phyloP scores from a whole-genome alignment of 75 land plant genomes.

The Cunninghamia lanceolata region DNA sequence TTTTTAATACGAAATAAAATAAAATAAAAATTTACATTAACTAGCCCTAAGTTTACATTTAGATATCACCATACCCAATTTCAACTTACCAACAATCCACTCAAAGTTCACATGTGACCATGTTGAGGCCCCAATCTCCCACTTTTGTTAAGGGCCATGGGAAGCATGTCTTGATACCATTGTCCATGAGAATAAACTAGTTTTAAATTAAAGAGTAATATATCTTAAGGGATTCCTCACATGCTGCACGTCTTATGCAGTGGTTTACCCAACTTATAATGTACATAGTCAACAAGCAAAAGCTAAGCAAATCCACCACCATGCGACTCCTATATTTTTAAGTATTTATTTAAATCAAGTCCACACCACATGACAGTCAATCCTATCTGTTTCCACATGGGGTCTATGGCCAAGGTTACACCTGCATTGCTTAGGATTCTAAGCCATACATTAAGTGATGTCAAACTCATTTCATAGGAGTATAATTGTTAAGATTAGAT shows the following conservation, averaged over 20 bases:
- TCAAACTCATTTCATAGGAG: not conserved
- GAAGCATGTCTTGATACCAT: too few relatives aligned
- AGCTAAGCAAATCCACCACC: slow-evolving; percentile 5
- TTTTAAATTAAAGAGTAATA: too few relatives aligned
- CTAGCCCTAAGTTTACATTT: too few relatives aligned
- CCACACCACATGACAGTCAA: not conserved
- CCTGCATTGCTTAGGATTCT: not conserved
- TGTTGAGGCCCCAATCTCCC: too few relatives aligned
- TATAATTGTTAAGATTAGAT: not conserved
- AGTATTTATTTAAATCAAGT: not conserved
- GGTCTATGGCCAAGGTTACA: not conserved
- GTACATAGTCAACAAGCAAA: not conserved
- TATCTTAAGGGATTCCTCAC: not conserved
- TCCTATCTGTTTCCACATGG: not conserved
- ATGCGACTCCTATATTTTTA: not conserved
- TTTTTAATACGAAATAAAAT: too few relatives aligned
- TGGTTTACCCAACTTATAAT: not conserved
- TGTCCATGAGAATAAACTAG: not conserved
- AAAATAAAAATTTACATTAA: too few relatives aligned
- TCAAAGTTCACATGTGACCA: not conserved
- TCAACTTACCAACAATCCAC: too few relatives aligned
- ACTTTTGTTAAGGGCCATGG: too few relatives aligned
- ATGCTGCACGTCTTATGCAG: not conserved
- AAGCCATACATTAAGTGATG: not conserved
- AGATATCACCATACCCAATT: too few relatives aligned